Evolutionary conservation across 345 rosid genomes (phyloP).

Genomic region (Aurinia saxatilis): DNA sequence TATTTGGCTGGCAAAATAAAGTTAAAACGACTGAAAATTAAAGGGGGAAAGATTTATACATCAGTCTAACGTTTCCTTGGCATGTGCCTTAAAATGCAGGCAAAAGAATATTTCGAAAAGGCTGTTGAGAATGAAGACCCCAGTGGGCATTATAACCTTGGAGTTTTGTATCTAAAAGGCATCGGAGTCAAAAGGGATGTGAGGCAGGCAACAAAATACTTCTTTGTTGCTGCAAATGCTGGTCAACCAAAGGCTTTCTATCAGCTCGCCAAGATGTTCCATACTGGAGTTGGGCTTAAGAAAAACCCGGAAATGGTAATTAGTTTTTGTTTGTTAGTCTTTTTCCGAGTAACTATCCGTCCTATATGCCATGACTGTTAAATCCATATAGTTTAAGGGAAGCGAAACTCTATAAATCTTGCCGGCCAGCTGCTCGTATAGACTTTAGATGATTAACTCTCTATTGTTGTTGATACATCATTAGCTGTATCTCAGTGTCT

Average conservation of each 20-base stretch:
- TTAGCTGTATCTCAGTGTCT: not conserved
- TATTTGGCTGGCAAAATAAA: not conserved
- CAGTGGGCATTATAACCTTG: conserved; percentile 93
- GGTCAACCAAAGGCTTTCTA: conserved; percentile 98
- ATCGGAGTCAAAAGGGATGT: conserved; percentile 90
- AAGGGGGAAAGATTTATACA: not conserved
- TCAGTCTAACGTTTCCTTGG: not conserved
- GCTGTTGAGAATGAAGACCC: conserved; percentile 76
- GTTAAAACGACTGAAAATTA: not conserved
- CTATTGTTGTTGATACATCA: not conserved
- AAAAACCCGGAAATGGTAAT: conserved; percentile 70
- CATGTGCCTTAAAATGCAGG: conserved; percentile 40
- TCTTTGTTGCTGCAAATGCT: conserved; percentile 77
- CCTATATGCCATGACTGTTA: not conserved
- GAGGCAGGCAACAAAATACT: conserved; percentile 62
- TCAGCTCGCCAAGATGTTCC: conserved; percentile 98
- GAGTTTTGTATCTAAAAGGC: conserved; percentile 84
- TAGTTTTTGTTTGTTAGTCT: not conserved
- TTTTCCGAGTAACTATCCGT: not conserved
- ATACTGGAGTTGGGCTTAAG: conserved; percentile 88
- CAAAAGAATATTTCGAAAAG: conserved; percentile 88
- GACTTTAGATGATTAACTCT: not conserved
- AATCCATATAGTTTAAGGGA: not conserved
- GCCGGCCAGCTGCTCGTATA: not conserved
- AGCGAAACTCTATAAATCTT: not conserved